phyloP scores from a whole-genome alignment of 345 rosid genomes.

The Hirschfeldia incana region DNA sequence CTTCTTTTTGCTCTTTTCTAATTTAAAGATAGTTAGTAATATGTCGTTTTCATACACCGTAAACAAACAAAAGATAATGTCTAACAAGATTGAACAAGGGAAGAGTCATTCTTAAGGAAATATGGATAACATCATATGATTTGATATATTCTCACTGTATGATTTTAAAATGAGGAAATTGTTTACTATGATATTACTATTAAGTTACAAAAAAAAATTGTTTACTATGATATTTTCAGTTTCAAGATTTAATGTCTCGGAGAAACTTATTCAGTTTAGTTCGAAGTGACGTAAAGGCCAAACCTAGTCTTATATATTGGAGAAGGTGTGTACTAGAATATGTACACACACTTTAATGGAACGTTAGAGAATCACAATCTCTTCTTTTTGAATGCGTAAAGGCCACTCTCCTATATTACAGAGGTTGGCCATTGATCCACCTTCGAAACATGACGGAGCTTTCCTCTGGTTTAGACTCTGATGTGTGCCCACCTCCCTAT shows the following conservation, averaged over 20 bases:
- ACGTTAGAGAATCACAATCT: background rate
- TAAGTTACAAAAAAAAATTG: background rate
- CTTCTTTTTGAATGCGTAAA: background rate
- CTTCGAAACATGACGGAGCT: conserved; percentile 45
- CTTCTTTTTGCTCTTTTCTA: background rate
- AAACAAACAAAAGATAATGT: conserved; percentile 6
- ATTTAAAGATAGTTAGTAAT: background rate
- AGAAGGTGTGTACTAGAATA: background rate
- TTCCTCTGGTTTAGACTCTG: conserved; percentile 51
- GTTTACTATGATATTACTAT: no score
- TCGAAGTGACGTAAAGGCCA: background rate
- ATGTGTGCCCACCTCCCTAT: conserved; percentile 73
- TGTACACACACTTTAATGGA: background rate
- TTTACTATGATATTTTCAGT: background rate
- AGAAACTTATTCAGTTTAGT: background rate
- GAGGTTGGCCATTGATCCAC: conserved; percentile 30
- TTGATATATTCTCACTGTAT: no score
- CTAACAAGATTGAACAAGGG: conserved; percentile 32
- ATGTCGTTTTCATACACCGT: background rate
- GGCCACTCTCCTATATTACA: background rate
- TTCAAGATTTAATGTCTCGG: background rate
- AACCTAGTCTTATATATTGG: background rate
- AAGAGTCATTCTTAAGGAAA: background rate
- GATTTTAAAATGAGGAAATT: no score
- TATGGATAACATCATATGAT: no score